These are phyloP conservation scores for Apophysomyces trapeziformis DNA, from an alignment of 371 early-diverging fungal genomes.

Conservation along the genomic window DNA sequence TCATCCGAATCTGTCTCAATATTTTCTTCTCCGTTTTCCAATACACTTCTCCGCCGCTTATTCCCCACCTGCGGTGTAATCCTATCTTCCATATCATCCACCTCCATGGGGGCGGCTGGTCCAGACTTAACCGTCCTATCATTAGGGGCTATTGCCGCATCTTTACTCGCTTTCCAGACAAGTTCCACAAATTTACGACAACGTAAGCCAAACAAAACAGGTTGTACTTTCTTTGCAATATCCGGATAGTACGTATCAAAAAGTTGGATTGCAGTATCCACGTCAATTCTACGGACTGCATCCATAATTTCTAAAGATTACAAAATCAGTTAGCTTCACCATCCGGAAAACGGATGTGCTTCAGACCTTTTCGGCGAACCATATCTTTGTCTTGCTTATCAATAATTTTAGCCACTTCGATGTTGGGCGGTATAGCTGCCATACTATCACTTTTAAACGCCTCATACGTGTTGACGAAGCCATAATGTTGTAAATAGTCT, in stretches of 20 bases:
- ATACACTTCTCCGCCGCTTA: constrained; percentile 39
- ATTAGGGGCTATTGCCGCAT: not conserved
- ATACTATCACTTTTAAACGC: constrained; percentile 52
- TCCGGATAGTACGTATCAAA: constrained; percentile 62
- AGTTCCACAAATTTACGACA: constrained; percentile 87
- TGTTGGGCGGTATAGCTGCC: not conserved
- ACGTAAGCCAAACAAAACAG: constrained; percentile 70
- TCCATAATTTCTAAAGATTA: constrained; percentile 56
- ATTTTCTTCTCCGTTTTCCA: not conserved
- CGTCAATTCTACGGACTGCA: constrained; percentile 66
- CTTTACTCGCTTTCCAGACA: constrained; percentile 37
- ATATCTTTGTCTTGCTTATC: constrained; percentile 6
- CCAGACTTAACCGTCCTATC: not conserved
- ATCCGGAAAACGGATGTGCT: not conserved
- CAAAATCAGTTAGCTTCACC: not conserved
- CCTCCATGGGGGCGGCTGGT: constrained; percentile 18
- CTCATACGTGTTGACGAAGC: constrained; percentile 63
- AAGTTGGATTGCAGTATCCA: constrained; percentile 65
- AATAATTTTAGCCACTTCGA: not conserved
- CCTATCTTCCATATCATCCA: constrained; percentile 23
- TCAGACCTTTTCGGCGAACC: constrained; percentile 1
- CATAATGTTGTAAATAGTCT: constrained; percentile 71
- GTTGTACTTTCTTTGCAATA: constrained; percentile 57
- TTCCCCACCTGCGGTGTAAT: constrained; percentile 24
- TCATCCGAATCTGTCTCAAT: not conserved